Base-by-base conservation (phyloP, 177 flowering plant genomes). In the Vitis hybrid region DNA sequence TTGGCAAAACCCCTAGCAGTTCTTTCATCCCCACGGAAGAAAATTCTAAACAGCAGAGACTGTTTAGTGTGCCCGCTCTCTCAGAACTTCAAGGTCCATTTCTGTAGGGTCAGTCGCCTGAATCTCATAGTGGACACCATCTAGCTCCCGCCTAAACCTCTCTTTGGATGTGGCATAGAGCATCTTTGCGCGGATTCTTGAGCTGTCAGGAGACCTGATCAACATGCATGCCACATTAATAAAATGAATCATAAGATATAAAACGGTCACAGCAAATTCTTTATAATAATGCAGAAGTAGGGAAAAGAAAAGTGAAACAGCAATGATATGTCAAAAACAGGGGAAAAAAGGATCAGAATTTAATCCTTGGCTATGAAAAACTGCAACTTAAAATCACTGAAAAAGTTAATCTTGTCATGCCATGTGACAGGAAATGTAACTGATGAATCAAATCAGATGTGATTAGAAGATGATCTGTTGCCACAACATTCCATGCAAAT, bases 81-180 rank as follows among this genome's bases (percentile, higher is more conserved):
- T 69, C 64, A 88, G 59, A 66, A 84, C 88, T 51, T 88, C 85
- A 70, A 88, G 82, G 64, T 84, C 91, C 86, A 88, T 83, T 75
- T 88, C 91, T 2, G 89, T 73, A 3, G 91, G 85, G 56, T 88
- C 89, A 55, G 91, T 88, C 2, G 91, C 91, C 76, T 88, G 91
- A 67, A 88, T 83, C 75, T 88, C 91, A 64, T 88, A 86, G 74
- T 88, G 89, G 55, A 88, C 30, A 48, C 91, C 91, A 48, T 86
- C 87, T 21, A 88, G 74, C 73, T 75, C 89, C 51, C 83, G 30
- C 55, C 81, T 81, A 52, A 88, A 73, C 64, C 78, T 78, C 51
- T 76, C 83, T 70, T 84, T 88, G 12, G 88, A 83, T 16, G 89
- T 86, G 18, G 91, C 88, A 77, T 87, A 87, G 3, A 87, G 77